A percentile compares a stretch with the other conserved stretches of the same genome.
phyloP scores from a whole-genome alignment of 495 filamentous ascomycete species.

The Daldinia decipiens region DNA sequence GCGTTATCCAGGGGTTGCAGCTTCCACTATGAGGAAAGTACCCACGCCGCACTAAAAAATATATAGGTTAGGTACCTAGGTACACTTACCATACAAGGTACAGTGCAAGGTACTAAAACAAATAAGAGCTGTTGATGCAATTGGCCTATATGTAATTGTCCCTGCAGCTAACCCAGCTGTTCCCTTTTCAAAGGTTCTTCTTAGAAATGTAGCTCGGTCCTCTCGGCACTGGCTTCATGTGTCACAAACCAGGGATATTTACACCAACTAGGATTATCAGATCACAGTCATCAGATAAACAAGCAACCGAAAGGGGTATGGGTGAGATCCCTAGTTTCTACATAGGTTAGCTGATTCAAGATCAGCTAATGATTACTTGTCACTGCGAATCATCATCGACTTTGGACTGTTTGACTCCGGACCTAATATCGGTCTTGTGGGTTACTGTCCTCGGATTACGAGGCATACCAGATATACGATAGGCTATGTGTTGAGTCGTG shows the following conservation, averaged over 20 bases:
- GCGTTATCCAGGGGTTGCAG: neutral
- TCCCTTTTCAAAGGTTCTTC: constrained; percentile 9
- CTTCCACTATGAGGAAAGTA: neutral
- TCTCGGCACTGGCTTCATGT: constrained; percentile 29
- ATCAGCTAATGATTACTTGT: constrained; percentile 40
- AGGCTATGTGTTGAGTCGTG: neutral
- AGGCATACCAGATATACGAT: constrained; percentile 1
- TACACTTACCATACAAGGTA: neutral
- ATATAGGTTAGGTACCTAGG: no score
- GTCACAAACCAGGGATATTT: constrained; percentile 34
- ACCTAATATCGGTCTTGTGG: constrained; percentile 41
- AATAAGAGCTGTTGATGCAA: neutral
- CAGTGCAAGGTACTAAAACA: neutral
- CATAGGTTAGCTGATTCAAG: constrained; percentile 47
- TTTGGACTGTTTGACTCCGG: constrained; percentile 10
- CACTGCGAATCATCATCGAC: constrained; percentile 22
- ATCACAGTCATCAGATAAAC: constrained; percentile 41
- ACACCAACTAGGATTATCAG: constrained; percentile 42
- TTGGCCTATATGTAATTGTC: neutral
- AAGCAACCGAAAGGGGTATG: constrained; percentile 25
- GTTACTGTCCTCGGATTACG: constrained; percentile 29
- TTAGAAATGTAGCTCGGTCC: constrained; percentile 30
- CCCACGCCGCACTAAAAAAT: neutral
- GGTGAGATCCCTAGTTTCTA: constrained; percentile 20
- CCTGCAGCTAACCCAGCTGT: constrained; percentile 10